Evolutionary conservation across 768 basidiomycete genomes (phyloP).

Genomic region (Filobasidium floriforme): DNA sequence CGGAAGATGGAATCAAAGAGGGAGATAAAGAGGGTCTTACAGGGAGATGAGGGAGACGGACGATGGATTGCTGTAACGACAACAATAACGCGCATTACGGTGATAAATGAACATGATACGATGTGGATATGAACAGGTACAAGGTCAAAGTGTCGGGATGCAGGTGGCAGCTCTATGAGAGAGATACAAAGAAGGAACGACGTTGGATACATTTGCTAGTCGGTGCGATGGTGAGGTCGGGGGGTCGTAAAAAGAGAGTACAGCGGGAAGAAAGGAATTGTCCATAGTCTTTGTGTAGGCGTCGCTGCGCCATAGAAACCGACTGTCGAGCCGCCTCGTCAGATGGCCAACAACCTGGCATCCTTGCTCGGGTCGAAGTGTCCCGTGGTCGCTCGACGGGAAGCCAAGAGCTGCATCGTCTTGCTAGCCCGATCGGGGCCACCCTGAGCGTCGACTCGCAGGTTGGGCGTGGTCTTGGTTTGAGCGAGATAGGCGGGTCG

Average conservation of each 20-base stretch:
- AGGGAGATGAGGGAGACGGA: background rate
- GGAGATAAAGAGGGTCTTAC: background rate
- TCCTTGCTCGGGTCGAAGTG: conserved; percentile 20
- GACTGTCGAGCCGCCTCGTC: background rate
- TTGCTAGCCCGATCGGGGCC: background rate
- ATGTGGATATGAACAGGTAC: too few species aligned
- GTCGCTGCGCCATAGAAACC: background rate
- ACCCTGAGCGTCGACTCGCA: background rate
- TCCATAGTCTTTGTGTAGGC: background rate
- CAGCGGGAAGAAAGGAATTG: background rate
- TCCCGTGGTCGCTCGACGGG: conserved; percentile 3
- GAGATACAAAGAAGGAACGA: too few species aligned
- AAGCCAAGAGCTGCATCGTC: background rate
- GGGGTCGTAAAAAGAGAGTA: too few species aligned
- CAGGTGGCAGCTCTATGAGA: too few species aligned
- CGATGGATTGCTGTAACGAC: background rate
- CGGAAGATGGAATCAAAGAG: background rate
- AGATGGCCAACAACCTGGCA: conserved; percentile 13
- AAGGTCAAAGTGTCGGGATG: too few species aligned
- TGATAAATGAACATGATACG: too few species aligned
- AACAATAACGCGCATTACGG: background rate
- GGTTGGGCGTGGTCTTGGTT: background rate
- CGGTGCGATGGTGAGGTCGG: too few species aligned
- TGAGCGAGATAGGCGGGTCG: background rate
- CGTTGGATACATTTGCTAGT: too few species aligned